phyloP scores from a whole-genome alignment of 129 eudicot genomes.

The Ambrosia artemisiifolia region DNA sequence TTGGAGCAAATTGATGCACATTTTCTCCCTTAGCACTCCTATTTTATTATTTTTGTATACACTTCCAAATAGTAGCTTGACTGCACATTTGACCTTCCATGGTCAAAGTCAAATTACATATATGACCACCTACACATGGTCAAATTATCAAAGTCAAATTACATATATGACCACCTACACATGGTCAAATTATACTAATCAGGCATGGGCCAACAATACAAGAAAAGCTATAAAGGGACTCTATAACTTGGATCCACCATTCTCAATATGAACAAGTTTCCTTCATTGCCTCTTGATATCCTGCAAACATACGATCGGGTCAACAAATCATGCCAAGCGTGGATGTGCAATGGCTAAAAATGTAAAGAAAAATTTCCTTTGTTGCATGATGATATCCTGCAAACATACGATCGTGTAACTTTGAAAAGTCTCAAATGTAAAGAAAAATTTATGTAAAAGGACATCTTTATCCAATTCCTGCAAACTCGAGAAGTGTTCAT shows the following conservation, averaged over 20 bases:
- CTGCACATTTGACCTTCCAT: conserved; percentile 11
- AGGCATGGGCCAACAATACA: not conserved
- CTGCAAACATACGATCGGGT: conserved; percentile 33
- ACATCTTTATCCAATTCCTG: not conserved
- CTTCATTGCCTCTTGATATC: conserved; percentile 89
- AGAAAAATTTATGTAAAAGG: not conserved
- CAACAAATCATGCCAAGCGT: too few relatives aligned
- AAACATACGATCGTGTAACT: not conserved
- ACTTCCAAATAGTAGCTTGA: not conserved
- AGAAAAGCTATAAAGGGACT: conserved; percentile 37
- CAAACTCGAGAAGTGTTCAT: not conserved
- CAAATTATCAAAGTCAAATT: conserved; percentile 25
- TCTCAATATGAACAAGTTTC: conserved; percentile 85
- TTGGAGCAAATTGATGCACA: not conserved
- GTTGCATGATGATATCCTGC: conserved; percentile 90
- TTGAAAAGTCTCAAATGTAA: not conserved
- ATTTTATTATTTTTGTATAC: not conserved
- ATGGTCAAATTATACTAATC: conserved; percentile 22
- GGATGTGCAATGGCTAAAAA: too few relatives aligned
- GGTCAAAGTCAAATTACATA: conserved; percentile 12
- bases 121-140: conserved; percentile 5
- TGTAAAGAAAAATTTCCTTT: conserved; percentile 55
- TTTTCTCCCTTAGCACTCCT: not conserved
- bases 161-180: conserved; percentile 2
- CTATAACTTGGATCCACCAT: conserved; percentile 81